phyloP scores from a whole-genome alignment of 139 green algal genomes.

The Tetradesmus obliquus region DNA sequence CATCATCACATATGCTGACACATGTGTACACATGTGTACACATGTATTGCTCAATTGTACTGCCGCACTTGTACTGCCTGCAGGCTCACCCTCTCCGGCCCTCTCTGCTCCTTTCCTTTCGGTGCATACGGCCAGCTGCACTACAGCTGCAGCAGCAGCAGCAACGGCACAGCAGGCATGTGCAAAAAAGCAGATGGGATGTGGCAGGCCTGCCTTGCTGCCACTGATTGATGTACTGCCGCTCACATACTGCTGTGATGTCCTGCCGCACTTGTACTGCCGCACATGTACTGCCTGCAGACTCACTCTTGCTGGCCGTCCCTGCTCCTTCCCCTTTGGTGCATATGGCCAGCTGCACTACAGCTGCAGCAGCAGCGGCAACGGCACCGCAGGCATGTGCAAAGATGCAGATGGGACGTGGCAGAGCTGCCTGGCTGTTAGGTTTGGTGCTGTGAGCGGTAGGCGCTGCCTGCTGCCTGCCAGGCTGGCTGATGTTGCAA shows the following conservation, averaged over 20 bases:
- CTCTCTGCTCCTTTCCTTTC: neutral
- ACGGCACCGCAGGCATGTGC: conserved; percentile 15
- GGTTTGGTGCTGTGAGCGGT: neutral
- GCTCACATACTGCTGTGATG: no score
- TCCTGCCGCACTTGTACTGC: no score
- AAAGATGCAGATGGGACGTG: neutral
- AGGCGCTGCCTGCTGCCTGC: conserved; percentile 23
- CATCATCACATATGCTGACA: neutral
- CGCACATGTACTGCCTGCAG: neutral
- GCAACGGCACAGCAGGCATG: conserved; percentile 33
- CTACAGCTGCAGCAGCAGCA: neutral
- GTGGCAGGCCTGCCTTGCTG: conserved; percentile 8
- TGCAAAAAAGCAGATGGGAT: conserved; percentile 4
- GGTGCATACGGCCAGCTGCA: neutral
- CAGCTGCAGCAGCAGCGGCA: neutral
- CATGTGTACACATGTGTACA: no score
- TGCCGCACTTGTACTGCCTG: neutral
- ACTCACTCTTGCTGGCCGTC: neutral
- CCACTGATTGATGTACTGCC: no score
- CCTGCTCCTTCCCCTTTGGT: conserved; percentile 18
- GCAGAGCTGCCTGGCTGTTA: neutral
- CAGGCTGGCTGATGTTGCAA: neutral
- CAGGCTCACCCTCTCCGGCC: conserved; percentile 4
- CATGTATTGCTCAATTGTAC: no score
- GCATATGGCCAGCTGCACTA: neutral